These are phyloP conservation scores for Fusarium dimerum DNA, from an alignment of 2,329 filamentous ascomycete species.

Conservation along the genomic window DNA sequence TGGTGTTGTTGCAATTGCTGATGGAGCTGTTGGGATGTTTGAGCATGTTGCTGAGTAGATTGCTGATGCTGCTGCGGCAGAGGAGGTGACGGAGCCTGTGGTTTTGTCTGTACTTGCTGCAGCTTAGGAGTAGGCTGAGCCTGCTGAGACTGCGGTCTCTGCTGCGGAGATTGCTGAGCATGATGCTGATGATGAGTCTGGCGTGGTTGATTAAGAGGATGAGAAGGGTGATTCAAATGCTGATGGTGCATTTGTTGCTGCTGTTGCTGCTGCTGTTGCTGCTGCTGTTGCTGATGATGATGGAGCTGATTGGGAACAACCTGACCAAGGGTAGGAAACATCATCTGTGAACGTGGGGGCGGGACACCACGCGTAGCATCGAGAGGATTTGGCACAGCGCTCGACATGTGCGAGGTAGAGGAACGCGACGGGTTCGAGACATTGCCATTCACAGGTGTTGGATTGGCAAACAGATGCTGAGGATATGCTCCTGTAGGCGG, in stretches of 20 bases:
- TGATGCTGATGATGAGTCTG: slow-evolving; percentile 30
- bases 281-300: slow-evolving; percentile 43
- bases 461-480: slow-evolving; percentile 54
- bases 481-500: slow-evolving; percentile 48
- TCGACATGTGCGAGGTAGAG: slow-evolving; percentile 48
- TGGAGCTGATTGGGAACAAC: slow-evolving; percentile 46
- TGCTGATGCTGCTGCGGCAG: slow-evolving; percentile 32
- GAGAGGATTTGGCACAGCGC: slow-evolving; percentile 50
- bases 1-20: slow-evolving; percentile 24
- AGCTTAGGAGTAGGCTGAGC: slow-evolving; percentile 32
- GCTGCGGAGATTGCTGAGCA: slow-evolving; percentile 34
- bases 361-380: slow-evolving; percentile 45
- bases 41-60: slow-evolving; percentile 24
- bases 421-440: slow-evolving; percentile 49
- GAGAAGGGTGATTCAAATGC: slow-evolving; percentile 30
- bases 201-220: slow-evolving; percentile 28
- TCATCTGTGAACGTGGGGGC: slow-evolving; percentile 47
- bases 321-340: slow-evolving; percentile 40
- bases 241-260: slow-evolving; percentile 38
- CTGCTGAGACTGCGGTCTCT: slow-evolving; percentile 41
- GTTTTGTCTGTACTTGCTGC: slow-evolving; percentile 35
- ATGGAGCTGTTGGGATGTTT: slow-evolving; percentile 29
- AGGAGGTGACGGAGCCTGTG: slow-evolving; percentile 34
- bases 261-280: slow-evolving; percentile 44
- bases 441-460: slow-evolving; percentile 48